A percentile compares a stretch with the other conserved stretches of the same genome.
Evolutionary conservation across 257 asterid species (phyloP).

Genomic region (Striga asiatica): DNA sequence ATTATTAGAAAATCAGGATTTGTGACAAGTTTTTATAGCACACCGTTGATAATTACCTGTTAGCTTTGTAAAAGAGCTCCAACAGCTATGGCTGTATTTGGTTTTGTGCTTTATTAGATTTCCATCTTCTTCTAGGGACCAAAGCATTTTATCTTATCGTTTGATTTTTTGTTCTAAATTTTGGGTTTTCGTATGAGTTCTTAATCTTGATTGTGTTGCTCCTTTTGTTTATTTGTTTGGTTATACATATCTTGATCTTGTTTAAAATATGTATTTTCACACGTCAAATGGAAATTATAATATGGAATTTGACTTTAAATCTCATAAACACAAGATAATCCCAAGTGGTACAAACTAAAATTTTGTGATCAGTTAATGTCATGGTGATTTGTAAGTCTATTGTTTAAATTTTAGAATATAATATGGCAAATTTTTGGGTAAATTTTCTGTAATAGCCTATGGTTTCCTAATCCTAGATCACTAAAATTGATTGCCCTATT

Average conservation of each 20-base stretch:
- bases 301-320: not conserved
- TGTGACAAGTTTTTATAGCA: too few relatives aligned
- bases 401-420: not conserved
- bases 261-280: not conserved
- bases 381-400: not conserved
- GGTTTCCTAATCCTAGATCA: constrained; percentile 22
- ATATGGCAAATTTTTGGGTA: constrained; percentile 3
- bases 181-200: not conserved
- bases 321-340: not conserved
- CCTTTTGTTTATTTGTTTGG: not conserved
- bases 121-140: not conserved
- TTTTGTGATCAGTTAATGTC: not conserved
- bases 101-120: too few relatives aligned
- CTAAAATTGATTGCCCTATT: constrained; percentile 2
- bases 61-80: too few relatives aligned
- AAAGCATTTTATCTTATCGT: not conserved
- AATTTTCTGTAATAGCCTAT: not conserved
- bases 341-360: not conserved
- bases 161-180: not conserved
- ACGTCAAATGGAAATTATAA: not conserved
- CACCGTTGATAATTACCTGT: too few relatives aligned
- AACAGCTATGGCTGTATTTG: too few relatives aligned
- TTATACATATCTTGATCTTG: constrained; percentile 1
- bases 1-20: too few relatives aligned
- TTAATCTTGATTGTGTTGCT: constrained; percentile 8